These are phyloP conservation scores for Pseudocercospora fijiensis DNA, from an alignment of 2,329 filamentous ascomycete genomes.

Conservation along the genomic window DNA sequence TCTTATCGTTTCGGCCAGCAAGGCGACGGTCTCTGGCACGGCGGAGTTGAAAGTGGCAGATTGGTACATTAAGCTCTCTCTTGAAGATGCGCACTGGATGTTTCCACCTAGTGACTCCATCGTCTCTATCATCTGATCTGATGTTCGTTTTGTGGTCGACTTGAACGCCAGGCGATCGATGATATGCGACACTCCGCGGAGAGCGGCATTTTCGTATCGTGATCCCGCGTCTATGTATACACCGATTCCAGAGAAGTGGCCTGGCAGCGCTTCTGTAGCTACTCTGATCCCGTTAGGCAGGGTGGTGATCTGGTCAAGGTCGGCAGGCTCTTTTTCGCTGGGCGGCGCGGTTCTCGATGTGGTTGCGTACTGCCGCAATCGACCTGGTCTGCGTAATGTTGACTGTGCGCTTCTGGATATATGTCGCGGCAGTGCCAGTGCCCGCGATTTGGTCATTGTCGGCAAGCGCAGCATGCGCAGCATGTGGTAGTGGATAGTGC, in stretches of 20 bases:
- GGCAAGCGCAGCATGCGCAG: slow-evolving; percentile 5
- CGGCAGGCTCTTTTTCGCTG: slow-evolving; percentile 67
- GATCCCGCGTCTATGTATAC: slow-evolving; percentile 96
- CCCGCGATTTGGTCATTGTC: slow-evolving; percentile 35
- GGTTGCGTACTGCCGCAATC: slow-evolving; percentile 33
- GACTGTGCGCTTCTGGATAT: slow-evolving; percentile 26
- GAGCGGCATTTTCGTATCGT: slow-evolving; percentile 79
- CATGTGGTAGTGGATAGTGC: neutral
- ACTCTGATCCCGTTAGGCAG: slow-evolving; percentile 91
- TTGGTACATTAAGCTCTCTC: slow-evolving; percentile 98
- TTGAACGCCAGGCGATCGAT: slow-evolving; percentile 96
- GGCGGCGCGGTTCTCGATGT: slow-evolving; percentile 25
- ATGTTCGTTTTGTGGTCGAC: slow-evolving; percentile 67
- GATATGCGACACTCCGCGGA: slow-evolving; percentile 91
- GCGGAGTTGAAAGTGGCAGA: slow-evolving; percentile 94
- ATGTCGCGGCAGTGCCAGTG: slow-evolving; percentile 34
- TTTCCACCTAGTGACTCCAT: slow-evolving; percentile 90
- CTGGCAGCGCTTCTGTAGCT: slow-evolving; percentile 89
- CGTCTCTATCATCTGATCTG: slow-evolving; percentile 82
- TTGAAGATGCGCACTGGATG: slow-evolving; percentile 92
- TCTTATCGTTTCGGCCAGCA: slow-evolving; percentile 92
- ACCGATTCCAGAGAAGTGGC: slow-evolving; percentile 90
- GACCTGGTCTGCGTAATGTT: slow-evolving; percentile 14
- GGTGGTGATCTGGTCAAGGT: slow-evolving; percentile 83
- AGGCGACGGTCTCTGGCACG: slow-evolving; percentile 74